Percentiles rank a stretch among this genome's conserved stretches.
phyloP scores from a whole-genome alignment of 371 early-diverging fungal species.

The Mortierella sp. region DNA sequence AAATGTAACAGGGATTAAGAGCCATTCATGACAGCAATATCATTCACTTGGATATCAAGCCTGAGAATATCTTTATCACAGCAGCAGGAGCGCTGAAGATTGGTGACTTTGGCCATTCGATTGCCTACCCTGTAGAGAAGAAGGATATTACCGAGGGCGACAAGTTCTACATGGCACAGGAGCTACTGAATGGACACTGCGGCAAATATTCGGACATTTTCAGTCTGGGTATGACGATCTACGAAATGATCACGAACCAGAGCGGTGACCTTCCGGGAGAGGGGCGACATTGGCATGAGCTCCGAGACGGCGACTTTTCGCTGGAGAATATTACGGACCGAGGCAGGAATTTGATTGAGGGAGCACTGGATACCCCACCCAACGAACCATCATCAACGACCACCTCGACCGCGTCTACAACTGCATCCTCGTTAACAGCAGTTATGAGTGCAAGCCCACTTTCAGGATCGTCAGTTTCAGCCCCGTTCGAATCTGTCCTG shows the following conservation, averaged over 20 bases:
- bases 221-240: conserved; percentile 92
- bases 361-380: background rate
- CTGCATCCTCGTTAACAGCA: background rate
- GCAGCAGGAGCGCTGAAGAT: conserved; percentile 78
- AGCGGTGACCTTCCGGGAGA: conserved; percentile 84
- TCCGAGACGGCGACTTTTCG: conserved; percentile 80
- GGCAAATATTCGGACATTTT: conserved; percentile 93
- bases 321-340: conserved; percentile 12
- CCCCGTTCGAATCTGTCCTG: conserved; percentile 17
- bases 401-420: background rate
- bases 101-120: conserved; percentile 89
- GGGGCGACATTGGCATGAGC: conserved; percentile 88
- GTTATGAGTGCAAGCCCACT: no score
- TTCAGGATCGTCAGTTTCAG: background rate
- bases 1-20: conserved; percentile 67
- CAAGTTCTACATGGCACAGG: conserved; percentile 96
- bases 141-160: conserved; percentile 86
- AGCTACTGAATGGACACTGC: conserved; percentile 83
- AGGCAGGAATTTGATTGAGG: background rate
- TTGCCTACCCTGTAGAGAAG: conserved; percentile 65
- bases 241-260: conserved; percentile 86
- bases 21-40: conserved; percentile 81
- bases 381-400: background rate
- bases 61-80: conserved; percentile 86
- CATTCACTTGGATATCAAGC: conserved; percentile 92